A percentile compares a stretch with the other conserved stretches of the same genome.
These are phyloP conservation scores for Dryas alaskensis DNA, from an alignment of 306 rosid species.

Conservation along the genomic window DNA sequence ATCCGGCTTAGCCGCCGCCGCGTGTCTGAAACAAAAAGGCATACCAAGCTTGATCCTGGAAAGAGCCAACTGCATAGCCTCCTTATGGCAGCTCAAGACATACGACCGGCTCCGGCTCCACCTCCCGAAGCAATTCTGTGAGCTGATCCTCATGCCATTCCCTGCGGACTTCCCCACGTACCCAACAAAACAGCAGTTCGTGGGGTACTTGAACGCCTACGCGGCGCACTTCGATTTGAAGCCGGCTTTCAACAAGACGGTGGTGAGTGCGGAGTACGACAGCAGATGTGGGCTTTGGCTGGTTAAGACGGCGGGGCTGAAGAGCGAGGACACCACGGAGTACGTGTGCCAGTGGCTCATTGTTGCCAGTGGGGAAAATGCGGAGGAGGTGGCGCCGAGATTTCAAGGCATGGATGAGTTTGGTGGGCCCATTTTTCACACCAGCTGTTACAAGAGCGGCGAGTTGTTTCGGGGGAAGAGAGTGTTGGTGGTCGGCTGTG, in stretches of 20 bases:
- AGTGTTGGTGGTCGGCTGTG: constrained; percentile 92
- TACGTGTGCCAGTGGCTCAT: constrained; percentile 62
- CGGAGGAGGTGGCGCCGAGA: constrained; percentile 57
- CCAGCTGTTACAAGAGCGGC: constrained; percentile 72
- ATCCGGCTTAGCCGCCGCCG: constrained; percentile 83
- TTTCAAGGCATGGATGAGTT: constrained; percentile 65
- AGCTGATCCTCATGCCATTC: constrained; percentile 75
- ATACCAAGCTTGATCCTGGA: constrained; percentile 69
- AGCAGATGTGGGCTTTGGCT: constrained; percentile 42
- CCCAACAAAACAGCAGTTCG: constrained; percentile 78
- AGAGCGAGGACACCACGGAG: constrained; percentile 34
- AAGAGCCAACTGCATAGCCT: constrained; percentile 70
- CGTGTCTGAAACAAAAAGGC: constrained; percentile 77
- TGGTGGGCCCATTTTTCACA: constrained; percentile 59
- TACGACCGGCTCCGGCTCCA: constrained; percentile 90
- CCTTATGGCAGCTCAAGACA: constrained; percentile 81
- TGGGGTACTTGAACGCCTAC: constrained; percentile 53
- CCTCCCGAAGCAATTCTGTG: constrained; percentile 85
- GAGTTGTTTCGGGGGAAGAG: constrained; percentile 57
- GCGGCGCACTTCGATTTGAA: constrained; percentile 52
- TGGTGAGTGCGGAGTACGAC: constrained; percentile 61
- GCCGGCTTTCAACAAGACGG: constrained; percentile 48
- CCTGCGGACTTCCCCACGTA: constrained; percentile 73
- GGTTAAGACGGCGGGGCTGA: constrained; percentile 40
- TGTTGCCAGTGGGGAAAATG: constrained; percentile 92